phyloP scores from a whole-genome alignment of 768 basidiomycete species.

The Imleria badia region DNA sequence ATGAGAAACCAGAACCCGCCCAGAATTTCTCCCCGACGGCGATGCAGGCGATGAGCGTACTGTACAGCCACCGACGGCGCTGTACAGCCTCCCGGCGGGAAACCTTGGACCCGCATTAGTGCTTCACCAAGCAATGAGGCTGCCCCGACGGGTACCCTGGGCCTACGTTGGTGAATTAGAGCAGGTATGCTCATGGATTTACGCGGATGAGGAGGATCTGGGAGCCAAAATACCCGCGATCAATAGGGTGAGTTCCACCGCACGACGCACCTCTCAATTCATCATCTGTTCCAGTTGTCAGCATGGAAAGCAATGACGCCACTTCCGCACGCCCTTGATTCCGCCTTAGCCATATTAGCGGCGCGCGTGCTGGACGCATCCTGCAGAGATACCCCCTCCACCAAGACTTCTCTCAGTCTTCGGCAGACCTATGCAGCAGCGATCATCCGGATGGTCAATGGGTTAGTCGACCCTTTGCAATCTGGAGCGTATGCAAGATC shows the following conservation, averaged over 20 bases:
- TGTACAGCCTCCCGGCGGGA: too few species aligned
- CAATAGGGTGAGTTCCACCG: slow-evolving; percentile 51
- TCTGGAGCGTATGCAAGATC: slow-evolving; percentile 86
- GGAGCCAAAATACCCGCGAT: slow-evolving; percentile 59
- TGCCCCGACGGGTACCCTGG: slow-evolving; percentile 86
- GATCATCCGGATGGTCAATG: slow-evolving; percentile 88
- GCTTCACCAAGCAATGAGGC: slow-evolving; percentile 45
- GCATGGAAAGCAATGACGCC: slow-evolving; percentile 76
- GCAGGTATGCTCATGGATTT: slow-evolving; percentile 75
- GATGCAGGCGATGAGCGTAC: not conserved
- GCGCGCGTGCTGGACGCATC: slow-evolving; percentile 56
- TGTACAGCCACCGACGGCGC: not conserved
- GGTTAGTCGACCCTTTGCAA: slow-evolving; percentile 93
- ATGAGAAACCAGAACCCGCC: not conserved
- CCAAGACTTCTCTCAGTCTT: slow-evolving; percentile 45
- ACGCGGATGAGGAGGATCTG: slow-evolving; percentile 57
- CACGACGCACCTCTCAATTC: slow-evolving; percentile 1
- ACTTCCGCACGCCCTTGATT: slow-evolving; percentile 82
- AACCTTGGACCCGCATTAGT: too few species aligned
- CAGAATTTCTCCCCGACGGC: not conserved
- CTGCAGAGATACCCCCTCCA: slow-evolving; percentile 14
- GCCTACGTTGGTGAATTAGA: slow-evolving; percentile 65
- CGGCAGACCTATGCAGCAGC: slow-evolving; percentile 81
- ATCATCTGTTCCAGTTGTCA: slow-evolving; percentile 52
- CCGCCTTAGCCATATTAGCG: slow-evolving; percentile 60